Evolutionary conservation across 306 rosid genomes (phyloP), one percentile per base, ranked within the genome.

Genomic region (Alnus rubra): DNA sequence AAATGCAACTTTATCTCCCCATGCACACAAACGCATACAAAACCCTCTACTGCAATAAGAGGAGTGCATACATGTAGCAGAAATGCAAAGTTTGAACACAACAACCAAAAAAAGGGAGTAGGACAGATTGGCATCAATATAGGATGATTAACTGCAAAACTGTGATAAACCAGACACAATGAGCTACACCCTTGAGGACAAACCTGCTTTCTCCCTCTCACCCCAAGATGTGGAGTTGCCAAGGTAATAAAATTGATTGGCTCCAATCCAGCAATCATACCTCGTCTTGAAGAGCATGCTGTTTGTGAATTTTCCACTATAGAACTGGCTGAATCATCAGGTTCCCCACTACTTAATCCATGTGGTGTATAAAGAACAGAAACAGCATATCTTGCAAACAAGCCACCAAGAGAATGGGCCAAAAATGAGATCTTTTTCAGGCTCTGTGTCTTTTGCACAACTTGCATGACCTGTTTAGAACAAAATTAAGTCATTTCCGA

Each of bases 151-250:
- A 63, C 31, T 4, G n/a, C 9, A 18, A 5, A 63, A 63, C 44
- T 30, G 18, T 45, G 33, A 71, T 47, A 45, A 60, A 68, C 84
- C 60, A 8, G 62, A 69, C 71, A n/a, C 74, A 71, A 80, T 39
- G 79, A 64, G 60, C 47, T 37, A 76, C 62, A 81, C 81, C 74
- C 68, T 80, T 59, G 48, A 49, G 56, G 44, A 92, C 89, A 75
- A 33, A 95, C 98, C 98, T 95, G 98, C 8, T 79, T 88, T 88
- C 81, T 95, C 58, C 98, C 98, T 87, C 96, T 90, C 76, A 92
- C 97, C 18, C 98, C 98, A 58, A 95, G 97, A 87, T 95, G 98
- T 45, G 98, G 98, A 81, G 96, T 90, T 68, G 98, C 98, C 86
- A 95, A 85, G 82, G 98, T 91, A 73, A 95, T 87, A 84, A 95